Evolutionary conservation across 2,329 filamentous ascomycete species (phyloP), one percentile per base, ranked within the genome.

Genomic region (Ascochyta viciae-villosae): DNA sequence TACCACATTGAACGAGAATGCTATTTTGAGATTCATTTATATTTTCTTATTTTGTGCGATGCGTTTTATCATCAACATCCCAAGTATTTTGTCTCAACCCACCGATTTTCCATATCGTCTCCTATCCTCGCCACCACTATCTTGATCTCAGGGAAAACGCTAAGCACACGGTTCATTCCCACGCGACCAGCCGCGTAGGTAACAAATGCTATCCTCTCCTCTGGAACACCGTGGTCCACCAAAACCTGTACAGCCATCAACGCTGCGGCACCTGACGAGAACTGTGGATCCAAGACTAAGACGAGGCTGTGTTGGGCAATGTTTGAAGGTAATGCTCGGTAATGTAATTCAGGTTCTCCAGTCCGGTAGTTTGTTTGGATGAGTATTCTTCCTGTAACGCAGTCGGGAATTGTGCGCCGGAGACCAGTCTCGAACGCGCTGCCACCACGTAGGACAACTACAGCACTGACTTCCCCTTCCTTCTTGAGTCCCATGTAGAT

Each of bases 211-310:
- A 99, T 96, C 62, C 84, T 88, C 41, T 91, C 85, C 71, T 95
- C 88, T 6, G 86, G 80, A 6, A 98, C 93, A 10, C 95, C 95
- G 71, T 98, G 93, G 74, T 99, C 95, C 15, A 96, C 87, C 49
- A 99, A 80, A n/a, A 98, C 91, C 70, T 95, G 90, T 38, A 98
- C 93, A 0, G 95, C 92, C 95, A 99, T 99, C 54, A 99, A 80
- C 4, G 86, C 87, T 12, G 87, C 86, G 33, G 93, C 94, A 39
- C 95, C 95, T 58, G 89, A 93, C 24, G 91, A 92, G 90, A 98
- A 97, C 73, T 99, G 95, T 13, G 93, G 89, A 75, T 98, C 95
- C 19, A 98, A 81, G 7, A 99, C 81, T 57, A 99, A 81, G 16
- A 99, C 92, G 45, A 89, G 89, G 62, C 91, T 88, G 70, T 96